phyloP scores from a whole-genome alignment of 352 stramenopile species.

The Phytophthora nicotianae region DNA sequence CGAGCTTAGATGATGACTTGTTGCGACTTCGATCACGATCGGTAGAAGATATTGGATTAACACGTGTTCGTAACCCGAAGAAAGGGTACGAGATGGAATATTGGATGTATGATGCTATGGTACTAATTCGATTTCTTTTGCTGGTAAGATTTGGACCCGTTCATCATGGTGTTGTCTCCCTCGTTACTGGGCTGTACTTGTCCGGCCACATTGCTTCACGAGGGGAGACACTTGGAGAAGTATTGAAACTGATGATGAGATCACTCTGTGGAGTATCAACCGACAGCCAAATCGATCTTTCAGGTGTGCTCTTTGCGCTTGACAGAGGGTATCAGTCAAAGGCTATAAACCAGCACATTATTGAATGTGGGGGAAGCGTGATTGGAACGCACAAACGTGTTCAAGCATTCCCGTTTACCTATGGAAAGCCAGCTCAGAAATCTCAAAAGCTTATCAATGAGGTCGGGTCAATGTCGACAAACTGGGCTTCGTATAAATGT shows the following conservation, averaged over 20 bases:
- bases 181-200: not conserved
- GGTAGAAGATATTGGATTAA: constrained; percentile 13
- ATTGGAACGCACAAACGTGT: constrained; percentile 13
- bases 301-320: constrained; percentile 11
- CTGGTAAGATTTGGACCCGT: constrained; percentile 4
- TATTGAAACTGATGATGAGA: constrained; percentile 1
- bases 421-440: not conserved
- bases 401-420: constrained; percentile 8
- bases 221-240: constrained; percentile 2
- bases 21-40: not conserved
- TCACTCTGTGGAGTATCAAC: constrained; percentile 7
- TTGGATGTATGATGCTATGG: not conserved
- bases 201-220: not conserved
- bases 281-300: constrained; percentile 10
- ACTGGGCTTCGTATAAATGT: not conserved
- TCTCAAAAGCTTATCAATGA: not conserved
- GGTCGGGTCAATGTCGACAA: not conserved
- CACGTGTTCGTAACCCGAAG: constrained; percentile 1
- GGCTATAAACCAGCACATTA: constrained; percentile 8
- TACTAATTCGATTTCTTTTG: no score
- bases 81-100: constrained; percentile 5
- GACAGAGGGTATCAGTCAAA: constrained; percentile 20
- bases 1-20: constrained; percentile 11
- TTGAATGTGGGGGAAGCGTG: constrained; percentile 1
- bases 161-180: constrained; percentile 8